These are phyloP conservation scores for Sisymbrium altissimum DNA, from an alignment of 345 rosid species.

Conservation along the genomic window DNA sequence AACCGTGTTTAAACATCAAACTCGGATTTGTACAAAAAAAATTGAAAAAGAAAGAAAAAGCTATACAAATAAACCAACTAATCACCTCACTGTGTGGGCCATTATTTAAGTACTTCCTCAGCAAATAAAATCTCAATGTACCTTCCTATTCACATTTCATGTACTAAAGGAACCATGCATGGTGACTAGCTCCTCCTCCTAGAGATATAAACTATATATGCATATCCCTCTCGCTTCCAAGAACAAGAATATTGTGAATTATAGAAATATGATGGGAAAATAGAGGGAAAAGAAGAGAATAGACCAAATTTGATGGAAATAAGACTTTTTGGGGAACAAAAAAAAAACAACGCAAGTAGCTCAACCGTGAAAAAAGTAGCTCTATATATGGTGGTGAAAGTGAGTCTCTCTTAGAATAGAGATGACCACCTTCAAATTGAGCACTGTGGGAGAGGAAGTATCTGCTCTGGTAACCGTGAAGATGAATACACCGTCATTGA, in stretches of 20 bases:
- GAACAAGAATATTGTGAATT: constrained; percentile 3
- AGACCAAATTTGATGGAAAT: background rate
- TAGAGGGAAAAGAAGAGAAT: background rate
- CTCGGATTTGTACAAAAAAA: constrained; percentile 30
- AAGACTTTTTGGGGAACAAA: background rate
- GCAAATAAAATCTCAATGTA: constrained; percentile 23
- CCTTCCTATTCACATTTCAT: constrained; percentile 33
- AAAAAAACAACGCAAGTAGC: background rate
- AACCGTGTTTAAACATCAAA: constrained; percentile 29
- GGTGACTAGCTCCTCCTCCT: background rate
- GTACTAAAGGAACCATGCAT: constrained; percentile 25
- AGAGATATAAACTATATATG: constrained; percentile 2
- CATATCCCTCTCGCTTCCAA: background rate
- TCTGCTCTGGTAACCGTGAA: background rate
- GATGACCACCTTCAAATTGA: background rate
- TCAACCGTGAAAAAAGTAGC: background rate
- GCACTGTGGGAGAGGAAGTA: background rate
- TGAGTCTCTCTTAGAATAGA: background rate
- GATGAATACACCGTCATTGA: background rate
- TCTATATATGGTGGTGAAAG: background rate
- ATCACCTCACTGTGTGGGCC: constrained; percentile 27
- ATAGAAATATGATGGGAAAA: constrained; percentile 8
- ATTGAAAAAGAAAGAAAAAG: constrained; percentile 18
- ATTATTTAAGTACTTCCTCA: constrained; percentile 32
- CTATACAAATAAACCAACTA: constrained; percentile 31